Percentiles rank a stretch among this genome's conserved stretches.
Evolutionary conservation across 208 protist genomes (phyloP).

Genomic region (Trypanosoma brucei): DNA sequence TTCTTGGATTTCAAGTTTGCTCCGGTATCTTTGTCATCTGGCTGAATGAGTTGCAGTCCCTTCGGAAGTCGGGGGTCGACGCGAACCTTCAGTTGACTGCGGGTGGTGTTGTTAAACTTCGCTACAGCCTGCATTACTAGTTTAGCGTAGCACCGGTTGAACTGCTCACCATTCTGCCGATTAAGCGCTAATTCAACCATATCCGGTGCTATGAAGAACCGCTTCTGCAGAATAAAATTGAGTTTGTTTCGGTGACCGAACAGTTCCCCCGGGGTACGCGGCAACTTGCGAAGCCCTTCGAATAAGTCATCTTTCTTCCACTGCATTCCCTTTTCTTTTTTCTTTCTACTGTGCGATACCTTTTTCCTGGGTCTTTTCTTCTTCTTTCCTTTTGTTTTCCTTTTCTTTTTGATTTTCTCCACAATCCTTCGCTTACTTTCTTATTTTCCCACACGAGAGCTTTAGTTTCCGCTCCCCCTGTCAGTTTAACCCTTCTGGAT

Average conservation of each 20-base stretch:
- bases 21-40: background rate
- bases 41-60: conserved; percentile 40
- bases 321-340: conserved; percentile 1
- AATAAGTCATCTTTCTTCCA: conserved; percentile 48
- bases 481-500: no score
- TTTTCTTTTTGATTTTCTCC: background rate
- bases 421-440: conserved; percentile 1
- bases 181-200: conserved; percentile 62
- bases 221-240: conserved; percentile 70
- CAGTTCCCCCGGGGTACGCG: conserved; percentile 47
- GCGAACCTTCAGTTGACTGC: conserved; percentile 51
- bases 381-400: conserved; percentile 11
- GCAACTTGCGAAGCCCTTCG: conserved; percentile 59
- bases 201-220: conserved; percentile 56
- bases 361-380: conserved; percentile 7
- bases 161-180: conserved; percentile 51
- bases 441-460: conserved; percentile 6
- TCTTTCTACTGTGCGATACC: background rate
- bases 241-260: conserved; percentile 59
- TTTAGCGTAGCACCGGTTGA: conserved; percentile 57
- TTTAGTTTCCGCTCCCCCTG: no score
- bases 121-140: conserved; percentile 57
- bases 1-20: background rate
- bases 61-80: conserved; percentile 53
- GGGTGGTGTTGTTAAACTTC: conserved; percentile 49